A percentile compares a stretch with the other conserved stretches of the same genome.
phyloP scores from a whole-genome alignment of 192 early-diverging fungal species.

The Borealophlyctis nickersoniae region DNA sequence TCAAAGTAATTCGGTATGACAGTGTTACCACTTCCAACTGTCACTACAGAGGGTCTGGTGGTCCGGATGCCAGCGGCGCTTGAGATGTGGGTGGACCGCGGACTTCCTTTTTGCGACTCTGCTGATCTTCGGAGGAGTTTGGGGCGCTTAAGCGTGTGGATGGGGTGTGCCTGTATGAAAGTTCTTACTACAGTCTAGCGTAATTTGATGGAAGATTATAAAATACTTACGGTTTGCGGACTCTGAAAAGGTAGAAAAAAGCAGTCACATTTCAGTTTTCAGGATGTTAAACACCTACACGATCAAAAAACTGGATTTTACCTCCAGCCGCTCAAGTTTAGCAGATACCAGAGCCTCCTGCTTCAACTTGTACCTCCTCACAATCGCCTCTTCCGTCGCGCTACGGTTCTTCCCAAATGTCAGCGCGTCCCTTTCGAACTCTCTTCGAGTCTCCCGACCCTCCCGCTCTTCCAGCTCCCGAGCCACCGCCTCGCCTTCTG shows the following conservation, averaged over 20 bases:
- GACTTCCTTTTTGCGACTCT: no score
- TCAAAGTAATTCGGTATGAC: slow-evolving; percentile 31
- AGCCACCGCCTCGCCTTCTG: neutral
- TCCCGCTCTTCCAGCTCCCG: slow-evolving; percentile 2
- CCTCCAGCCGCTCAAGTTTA: neutral
- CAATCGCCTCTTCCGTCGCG: slow-evolving; percentile 18
- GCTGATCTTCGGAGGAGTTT: neutral
- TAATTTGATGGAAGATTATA: no score
- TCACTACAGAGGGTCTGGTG: neutral
- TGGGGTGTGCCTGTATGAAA: no score
- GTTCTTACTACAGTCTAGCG: no score
- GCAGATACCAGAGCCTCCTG: slow-evolving; percentile 2
- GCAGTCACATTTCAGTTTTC: no score
- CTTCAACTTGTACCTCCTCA: slow-evolving; percentile 19
- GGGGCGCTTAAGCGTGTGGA: neutral
- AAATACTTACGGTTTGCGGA: no score
- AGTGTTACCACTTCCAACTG: neutral
- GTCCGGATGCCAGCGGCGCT: no score
- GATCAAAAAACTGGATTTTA: neutral
- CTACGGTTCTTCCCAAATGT: slow-evolving; percentile 9
- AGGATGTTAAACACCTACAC: neutral
- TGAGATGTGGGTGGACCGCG: no score
- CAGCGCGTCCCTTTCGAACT: neutral
- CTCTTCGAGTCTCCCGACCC: no score
- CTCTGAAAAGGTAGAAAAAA: no score